phyloP scores from a whole-genome alignment of 108 stramenopile genomes.

The Cylindrotheca closterium region DNA sequence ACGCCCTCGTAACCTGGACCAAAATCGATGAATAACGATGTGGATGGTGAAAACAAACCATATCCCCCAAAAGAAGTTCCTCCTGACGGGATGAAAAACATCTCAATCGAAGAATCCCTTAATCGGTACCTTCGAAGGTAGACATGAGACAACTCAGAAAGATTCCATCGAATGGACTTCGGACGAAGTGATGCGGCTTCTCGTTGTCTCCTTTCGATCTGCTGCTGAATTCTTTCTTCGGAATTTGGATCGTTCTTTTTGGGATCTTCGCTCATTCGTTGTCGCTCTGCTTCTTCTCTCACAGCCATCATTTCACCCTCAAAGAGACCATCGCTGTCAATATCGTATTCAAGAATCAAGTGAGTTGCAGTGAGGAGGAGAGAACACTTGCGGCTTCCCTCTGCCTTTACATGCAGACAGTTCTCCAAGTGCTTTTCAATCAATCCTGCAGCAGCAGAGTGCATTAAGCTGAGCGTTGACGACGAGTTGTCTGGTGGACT shows the following conservation, averaged over 20 bases:
- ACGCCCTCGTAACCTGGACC: constrained; percentile 84
- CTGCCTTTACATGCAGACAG: constrained; percentile 81
- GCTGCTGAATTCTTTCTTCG: constrained; percentile 49
- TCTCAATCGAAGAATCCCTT: constrained; percentile 91
- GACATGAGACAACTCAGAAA: constrained; percentile 87
- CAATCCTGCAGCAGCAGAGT: constrained; percentile 68
- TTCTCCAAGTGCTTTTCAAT: constrained; percentile 80
- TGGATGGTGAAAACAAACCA: constrained; percentile 70
- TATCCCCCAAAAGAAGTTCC: constrained; percentile 75
- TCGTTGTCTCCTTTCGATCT: constrained; percentile 41
- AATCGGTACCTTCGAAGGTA: constrained; percentile 91
- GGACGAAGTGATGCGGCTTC: constrained; percentile 64
- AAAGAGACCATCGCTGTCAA: constrained; percentile 63
- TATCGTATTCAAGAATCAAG: constrained; percentile 84
- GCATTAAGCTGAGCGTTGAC: constrained; percentile 61
- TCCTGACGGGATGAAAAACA: constrained; percentile 93
- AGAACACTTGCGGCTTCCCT: constrained; percentile 75
- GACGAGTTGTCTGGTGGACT: constrained; percentile 60
- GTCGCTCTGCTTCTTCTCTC: constrained; percentile 55
- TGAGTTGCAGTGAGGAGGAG: constrained; percentile 79
- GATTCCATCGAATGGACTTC: constrained; percentile 89
- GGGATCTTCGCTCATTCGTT: constrained; percentile 44
- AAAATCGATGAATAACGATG: constrained; percentile 92
- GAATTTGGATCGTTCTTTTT: constrained; percentile 18
- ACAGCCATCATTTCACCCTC: constrained; percentile 79